These are phyloP conservation scores for Cephalotrichum gorgonifer DNA, from an alignment of 2,329 filamentous ascomycete species.

Conservation along the genomic window DNA sequence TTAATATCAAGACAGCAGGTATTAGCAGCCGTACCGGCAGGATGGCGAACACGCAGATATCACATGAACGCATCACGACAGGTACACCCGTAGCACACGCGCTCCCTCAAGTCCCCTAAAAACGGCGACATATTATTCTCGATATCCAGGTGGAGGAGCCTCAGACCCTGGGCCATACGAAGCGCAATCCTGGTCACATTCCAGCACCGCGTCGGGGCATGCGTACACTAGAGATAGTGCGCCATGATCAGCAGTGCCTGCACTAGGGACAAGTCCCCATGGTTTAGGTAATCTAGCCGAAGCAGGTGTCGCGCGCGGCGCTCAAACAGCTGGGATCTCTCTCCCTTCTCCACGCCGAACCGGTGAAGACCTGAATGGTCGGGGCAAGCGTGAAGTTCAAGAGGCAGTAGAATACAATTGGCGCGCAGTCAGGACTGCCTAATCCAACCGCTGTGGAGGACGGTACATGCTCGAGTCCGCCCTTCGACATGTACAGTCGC, in stretches of 20 bases:
- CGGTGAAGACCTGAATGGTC: conserved; percentile 9
- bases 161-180: conserved; percentile 15
- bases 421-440: background rate
- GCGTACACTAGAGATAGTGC: conserved; percentile 15
- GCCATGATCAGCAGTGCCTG: conserved; percentile 13
- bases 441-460: background rate
- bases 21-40: too few species aligned
- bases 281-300: conserved; percentile 3
- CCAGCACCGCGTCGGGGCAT: conserved; percentile 13
- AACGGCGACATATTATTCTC: background rate
- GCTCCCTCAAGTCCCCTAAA: background rate
- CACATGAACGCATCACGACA: background rate
- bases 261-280: conserved; percentile 12
- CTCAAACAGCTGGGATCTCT: background rate
- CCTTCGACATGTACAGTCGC: conserved; percentile 3
- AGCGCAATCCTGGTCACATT: conserved; percentile 15
- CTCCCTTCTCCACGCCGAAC: conserved; percentile 5
- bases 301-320: conserved; percentile 1
- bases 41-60: too few species aligned
- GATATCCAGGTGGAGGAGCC: conserved; percentile 10
- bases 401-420: conserved; percentile 4
- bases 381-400: conserved; percentile 15
- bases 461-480: conserved; percentile 5
- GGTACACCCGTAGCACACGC: background rate
- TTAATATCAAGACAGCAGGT: too few species aligned